A percentile compares a stretch with the other conserved stretches of the same genome.
These are phyloP conservation scores for Citrus medica DNA, from an alignment of 345 rosid species.

Conservation along the genomic window DNA sequence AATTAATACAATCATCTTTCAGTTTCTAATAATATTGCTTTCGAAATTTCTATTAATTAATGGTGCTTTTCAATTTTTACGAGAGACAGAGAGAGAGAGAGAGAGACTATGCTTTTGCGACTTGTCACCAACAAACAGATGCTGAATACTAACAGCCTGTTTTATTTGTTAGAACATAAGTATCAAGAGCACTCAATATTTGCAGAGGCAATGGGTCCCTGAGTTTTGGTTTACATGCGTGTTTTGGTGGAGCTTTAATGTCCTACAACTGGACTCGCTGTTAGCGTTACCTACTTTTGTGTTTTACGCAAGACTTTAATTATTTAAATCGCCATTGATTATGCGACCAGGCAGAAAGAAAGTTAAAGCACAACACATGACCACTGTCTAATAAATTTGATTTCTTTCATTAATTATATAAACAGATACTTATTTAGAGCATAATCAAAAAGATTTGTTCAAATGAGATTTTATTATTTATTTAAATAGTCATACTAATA, in stretches of 20 bases:
- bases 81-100: background rate
- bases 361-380: background rate
- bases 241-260: background rate
- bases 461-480: too few species aligned
- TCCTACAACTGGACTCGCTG: background rate
- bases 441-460: too few species aligned
- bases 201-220: background rate
- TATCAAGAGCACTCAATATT: background rate
- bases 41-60: background rate
- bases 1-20: background rate
- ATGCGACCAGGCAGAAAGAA: background rate
- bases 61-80: background rate
- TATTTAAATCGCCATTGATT: background rate
- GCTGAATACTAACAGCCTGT: background rate
- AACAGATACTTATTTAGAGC: too few species aligned
- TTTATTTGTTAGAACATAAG: background rate
- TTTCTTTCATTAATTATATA: too few species aligned
- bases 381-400: background rate
- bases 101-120: background rate
- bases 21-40: too few species aligned
- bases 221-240: background rate
- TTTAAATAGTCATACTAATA: too few species aligned
- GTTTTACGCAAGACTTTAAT: background rate
- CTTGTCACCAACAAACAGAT: constrained; percentile 1
- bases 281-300: background rate